Evolutionary conservation across 495 filamentous ascomycete species (phyloP), one percentile per base, ranked within the genome.

Genomic region (Penicillium roqueforti): DNA sequence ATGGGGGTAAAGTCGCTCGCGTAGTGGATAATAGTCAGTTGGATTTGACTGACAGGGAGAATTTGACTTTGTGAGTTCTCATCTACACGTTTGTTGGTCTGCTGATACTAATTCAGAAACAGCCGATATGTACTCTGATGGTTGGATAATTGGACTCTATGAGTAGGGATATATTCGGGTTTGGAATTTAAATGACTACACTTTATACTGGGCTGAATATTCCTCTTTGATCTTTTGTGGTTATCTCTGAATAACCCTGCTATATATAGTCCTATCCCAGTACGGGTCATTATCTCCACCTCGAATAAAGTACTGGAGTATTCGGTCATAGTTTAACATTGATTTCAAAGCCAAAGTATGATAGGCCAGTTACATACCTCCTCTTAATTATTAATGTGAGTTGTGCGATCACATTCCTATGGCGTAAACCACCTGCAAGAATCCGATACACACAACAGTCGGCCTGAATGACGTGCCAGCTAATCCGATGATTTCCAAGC

Each of bases 11-110:
- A 48, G 50, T 55, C 0, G 53, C 65, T 26, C 62, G 66, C 34
- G 61, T 72, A 3, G 70, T 74, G 4, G 67, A 74, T 47, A 63
- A 62, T 23, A 73, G 55, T 45, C 71, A 74, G 43, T 51, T 75
- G 37, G 72, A 75, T 59, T 51, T 75, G 39, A 73, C 72, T n/a
- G 70, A 75, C 53, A 56, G 58, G 28, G 70, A 73, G 54, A 75
- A 75, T 54, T 53, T 73, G 48, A 67, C 60, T 1, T 75, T 75
- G 68, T 71, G 49, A 66, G 68, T 67, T 49, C 10, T 42, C n/a
- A n/a, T 10, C 6, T 6, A 8, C 16, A 16, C 5, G 8, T 19
- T 19, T 43, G 13, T 29, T 42, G 1, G 7, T 29, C 16, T 3
- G 16, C 1, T 28, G 13, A 26, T 43, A 16, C 23, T 44, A 8